Conservation (phyloP, 805 yeast genomes). For the Candida ovalis region DNA sequence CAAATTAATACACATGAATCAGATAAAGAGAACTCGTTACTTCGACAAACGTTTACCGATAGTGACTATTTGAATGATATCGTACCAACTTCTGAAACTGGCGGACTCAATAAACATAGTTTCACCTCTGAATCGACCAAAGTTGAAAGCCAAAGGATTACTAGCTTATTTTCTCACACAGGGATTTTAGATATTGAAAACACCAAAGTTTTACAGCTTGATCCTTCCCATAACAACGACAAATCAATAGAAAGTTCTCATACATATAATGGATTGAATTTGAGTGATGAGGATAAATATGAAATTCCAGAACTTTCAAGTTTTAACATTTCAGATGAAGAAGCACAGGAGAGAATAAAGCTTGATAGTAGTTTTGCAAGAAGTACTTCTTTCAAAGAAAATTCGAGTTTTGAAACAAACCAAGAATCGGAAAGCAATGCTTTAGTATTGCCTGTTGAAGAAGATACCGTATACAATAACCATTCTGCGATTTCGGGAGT, state of each 20-base stretch:
- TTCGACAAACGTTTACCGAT: background rate
- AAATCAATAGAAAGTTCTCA: constrained; percentile 2
- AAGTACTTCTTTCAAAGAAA: background rate
- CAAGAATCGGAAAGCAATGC: background rate
- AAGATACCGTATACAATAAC: background rate
- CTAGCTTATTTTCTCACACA: background rate
- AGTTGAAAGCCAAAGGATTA: background rate
- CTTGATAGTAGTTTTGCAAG: background rate
- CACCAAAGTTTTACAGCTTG: constrained; percentile 5
- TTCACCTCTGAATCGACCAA: background rate
- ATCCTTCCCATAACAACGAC: background rate
- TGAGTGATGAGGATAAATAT: background rate
- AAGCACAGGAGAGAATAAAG: background rate
- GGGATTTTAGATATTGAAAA: constrained; percentile 5
- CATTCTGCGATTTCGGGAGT: background rate
- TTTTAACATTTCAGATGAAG: constrained; percentile 6
- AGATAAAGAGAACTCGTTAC: background rate
- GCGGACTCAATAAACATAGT: background rate
- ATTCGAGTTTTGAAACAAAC: background rate
- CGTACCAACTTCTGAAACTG: background rate
- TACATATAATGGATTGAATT: background rate
- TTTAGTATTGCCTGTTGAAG: background rate
- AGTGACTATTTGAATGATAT: background rate
- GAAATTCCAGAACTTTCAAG: constrained; percentile 6
- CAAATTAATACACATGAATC: background rate